Conservation (phyloP, 148 eudicot genomes). For the Selenicereus undatus region DNA sequence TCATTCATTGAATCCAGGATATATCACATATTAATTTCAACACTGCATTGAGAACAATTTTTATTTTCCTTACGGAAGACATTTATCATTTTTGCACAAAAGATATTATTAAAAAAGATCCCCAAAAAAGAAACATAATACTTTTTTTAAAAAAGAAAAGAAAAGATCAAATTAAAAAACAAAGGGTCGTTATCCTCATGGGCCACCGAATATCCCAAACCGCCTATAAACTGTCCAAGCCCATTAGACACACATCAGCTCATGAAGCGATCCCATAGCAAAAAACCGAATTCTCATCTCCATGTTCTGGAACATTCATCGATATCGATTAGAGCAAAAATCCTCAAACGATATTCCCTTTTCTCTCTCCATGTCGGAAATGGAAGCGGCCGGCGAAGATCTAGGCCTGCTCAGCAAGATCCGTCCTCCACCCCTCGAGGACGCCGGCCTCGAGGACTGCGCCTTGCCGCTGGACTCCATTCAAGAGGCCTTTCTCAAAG, state of each 20-base stretch:
- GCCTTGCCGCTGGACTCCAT: conserved; percentile 72
- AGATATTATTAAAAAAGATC: background rate
- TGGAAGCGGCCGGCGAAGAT: conserved; percentile 29
- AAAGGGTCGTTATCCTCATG: background rate
- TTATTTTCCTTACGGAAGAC: too few relatives aligned
- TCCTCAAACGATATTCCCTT: background rate
- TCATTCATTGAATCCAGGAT: too few relatives aligned
- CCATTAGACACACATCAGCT: too few relatives aligned
- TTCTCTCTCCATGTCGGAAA: conserved; percentile 1
- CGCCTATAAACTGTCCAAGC: background rate
- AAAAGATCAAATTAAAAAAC: background rate
- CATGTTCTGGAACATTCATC: background rate
- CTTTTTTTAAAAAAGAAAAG: background rate
- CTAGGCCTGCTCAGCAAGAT: conserved; percentile 15
- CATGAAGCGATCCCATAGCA: background rate
- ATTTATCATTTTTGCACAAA: too few relatives aligned
- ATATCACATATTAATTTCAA: too few relatives aligned
- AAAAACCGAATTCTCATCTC: background rate
- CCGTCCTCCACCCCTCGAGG: conserved; percentile 67
- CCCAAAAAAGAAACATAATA: background rate
- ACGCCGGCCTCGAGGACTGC: conserved; percentile 92
- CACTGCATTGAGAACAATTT: too few relatives aligned
- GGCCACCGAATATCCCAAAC: background rate
- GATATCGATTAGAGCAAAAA: background rate
- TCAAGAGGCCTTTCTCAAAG: conserved; percentile 69